phyloP scores from a whole-genome alignment of 495 filamentous ascomycete genomes.

The Penicillium subrubescens region DNA sequence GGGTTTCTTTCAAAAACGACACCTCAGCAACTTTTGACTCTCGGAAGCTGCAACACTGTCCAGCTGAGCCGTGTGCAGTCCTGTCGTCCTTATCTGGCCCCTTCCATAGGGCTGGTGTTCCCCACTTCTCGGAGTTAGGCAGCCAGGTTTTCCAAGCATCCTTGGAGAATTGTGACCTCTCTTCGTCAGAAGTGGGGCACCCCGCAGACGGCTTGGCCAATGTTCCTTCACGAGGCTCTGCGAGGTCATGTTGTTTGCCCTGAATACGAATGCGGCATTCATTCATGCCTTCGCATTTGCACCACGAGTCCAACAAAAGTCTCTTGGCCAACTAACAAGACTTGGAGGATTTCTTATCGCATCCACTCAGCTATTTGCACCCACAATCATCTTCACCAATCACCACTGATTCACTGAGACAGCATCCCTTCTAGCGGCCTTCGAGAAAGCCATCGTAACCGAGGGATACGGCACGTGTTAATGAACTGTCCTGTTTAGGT shows the following conservation, averaged over 20 bases:
- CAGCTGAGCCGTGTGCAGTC: slow-evolving; percentile 2
- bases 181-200: slow-evolving; percentile 10
- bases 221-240: slow-evolving; percentile 1
- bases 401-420: slow-evolving; percentile 6
- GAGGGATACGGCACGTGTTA: slow-evolving; percentile 2
- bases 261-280: slow-evolving; percentile 5
- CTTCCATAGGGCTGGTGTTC: slow-evolving; percentile 6
- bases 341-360: not conserved
- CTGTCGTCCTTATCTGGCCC: not conserved
- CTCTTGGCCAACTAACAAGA: not conserved
- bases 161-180: slow-evolving; percentile 6
- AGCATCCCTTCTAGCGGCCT: slow-evolving; percentile 23
- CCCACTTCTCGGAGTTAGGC: slow-evolving; percentile 11
- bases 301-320: not conserved
- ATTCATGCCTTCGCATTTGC: not conserved
- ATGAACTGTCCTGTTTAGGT: not conserved
- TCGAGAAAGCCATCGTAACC: slow-evolving; percentile 21
- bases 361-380: not conserved
- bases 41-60: not conserved
- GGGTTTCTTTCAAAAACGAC: not conserved
- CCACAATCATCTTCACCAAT: slow-evolving; percentile 5
- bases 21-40: not conserved
- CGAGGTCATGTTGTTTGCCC: slow-evolving; percentile 1
- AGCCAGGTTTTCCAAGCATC: slow-evolving; percentile 10
- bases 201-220: slow-evolving; percentile 8